Evolutionary conservation across 75 land plant genomes (phyloP), one percentile per base, ranked within the genome.

Genomic region (Pinus taeda): DNA sequence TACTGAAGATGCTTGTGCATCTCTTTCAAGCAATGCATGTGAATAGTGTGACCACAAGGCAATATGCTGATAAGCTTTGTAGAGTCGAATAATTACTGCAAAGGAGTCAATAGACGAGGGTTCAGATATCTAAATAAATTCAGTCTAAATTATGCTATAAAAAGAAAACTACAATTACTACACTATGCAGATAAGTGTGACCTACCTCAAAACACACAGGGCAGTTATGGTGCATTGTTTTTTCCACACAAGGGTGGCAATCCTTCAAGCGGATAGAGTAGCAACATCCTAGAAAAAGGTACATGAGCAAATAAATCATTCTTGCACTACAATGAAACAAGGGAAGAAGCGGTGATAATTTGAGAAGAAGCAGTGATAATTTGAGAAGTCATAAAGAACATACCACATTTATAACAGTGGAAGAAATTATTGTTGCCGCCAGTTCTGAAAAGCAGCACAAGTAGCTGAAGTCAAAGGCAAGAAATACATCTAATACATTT

Each of bases 171-270:
- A 4, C 45, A 42, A 42, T 42, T 42, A 42, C 45, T 42, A 42
- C 45, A 42, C 45, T 42, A 42, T 42, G 5, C 5, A 42, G 45
- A 42, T 42, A 42, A 42, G 45, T 42, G 45, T 42, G 45, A 5
- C 56, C 56, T 60, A 94, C 97, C 94, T 96, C 98, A 85, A 92
- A 93, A 73, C 98, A 96, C 57, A 96, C n/a, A n/a, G 98, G 97
- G 71, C 98, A 96, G 75, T 96, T 88, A 66, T 96, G 98, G 81
- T 93, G 97, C 98, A 96, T 96, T 60, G 98, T 92, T 62, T 91
- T 82, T 81, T 93, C 98, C 4, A 96, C 93, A 76, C 98, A 96
- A 1, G 90, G 83, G 76, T 96, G 98, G 24, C 84, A 82, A 58
- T 85, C 77, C 69, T 87, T 85, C 58, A 91, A 60, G 15, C 77